Conservation (phyloP, 768 basidiomycete species). For the Lactarius pseudohatsudake region DNA sequence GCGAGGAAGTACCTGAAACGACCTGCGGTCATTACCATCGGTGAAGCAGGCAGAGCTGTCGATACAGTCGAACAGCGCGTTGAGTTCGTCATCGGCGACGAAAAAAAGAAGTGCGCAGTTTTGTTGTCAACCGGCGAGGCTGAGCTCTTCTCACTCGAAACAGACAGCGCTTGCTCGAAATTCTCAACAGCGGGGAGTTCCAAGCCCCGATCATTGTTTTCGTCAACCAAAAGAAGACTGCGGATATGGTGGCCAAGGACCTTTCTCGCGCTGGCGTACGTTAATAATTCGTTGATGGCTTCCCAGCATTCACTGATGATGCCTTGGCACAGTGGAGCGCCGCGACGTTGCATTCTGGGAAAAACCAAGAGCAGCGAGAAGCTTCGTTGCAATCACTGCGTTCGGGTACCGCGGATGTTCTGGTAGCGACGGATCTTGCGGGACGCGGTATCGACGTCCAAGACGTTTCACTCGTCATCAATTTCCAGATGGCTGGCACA, state of each 20-base stretch:
- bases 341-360: slow-evolving; percentile 93
- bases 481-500: slow-evolving; percentile 95
- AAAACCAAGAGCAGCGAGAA: slow-evolving; percentile 97
- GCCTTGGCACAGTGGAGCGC: slow-evolving; percentile 69
- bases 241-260: slow-evolving; percentile 96
- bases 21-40: slow-evolving; percentile 95
- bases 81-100: slow-evolving; percentile 89
- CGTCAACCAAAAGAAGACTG: slow-evolving; percentile 99
- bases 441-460: slow-evolving; percentile 99
- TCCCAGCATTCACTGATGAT: background rate
- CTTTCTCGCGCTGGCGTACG: slow-evolving; percentile 83
- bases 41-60: slow-evolving; percentile 96
- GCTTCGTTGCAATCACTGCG: slow-evolving; percentile 85
- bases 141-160: slow-evolving; percentile 5
- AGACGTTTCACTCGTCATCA: slow-evolving; percentile 93
- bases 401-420: slow-evolving; percentile 79
- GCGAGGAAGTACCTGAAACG: slow-evolving; percentile 91
- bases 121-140: background rate
- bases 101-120: slow-evolving; percentile 87
- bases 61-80: slow-evolving; percentile 97
- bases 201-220: slow-evolving; percentile 95
- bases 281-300: slow-evolving; percentile 25
- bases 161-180: slow-evolving; percentile 85
- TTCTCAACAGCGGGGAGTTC: slow-evolving; percentile 83
- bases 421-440: slow-evolving; percentile 97